A percentile compares a stretch with the other conserved stretches of the same genome.
These are phyloP conservation scores for Aspergillus calidoustus DNA, from an alignment of 2,329 filamentous ascomycete genomes.

Conservation along the genomic window DNA sequence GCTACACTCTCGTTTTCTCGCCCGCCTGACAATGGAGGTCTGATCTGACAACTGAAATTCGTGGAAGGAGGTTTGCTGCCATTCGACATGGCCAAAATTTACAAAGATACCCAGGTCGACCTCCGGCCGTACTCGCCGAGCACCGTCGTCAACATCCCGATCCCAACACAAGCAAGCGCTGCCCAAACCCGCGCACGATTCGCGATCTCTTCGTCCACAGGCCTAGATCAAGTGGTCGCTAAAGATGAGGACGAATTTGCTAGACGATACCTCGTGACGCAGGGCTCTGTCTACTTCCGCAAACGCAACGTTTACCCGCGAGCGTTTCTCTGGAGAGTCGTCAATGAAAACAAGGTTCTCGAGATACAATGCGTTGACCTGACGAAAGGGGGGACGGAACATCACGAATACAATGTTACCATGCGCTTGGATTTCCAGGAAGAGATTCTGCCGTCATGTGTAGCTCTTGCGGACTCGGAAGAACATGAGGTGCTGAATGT, in stretches of 20 bases:
- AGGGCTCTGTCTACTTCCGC: constrained; percentile 85
- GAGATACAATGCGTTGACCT: constrained; percentile 85
- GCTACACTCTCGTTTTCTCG: constrained; percentile 21
- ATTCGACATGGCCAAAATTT: constrained; percentile 69
- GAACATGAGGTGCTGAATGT: constrained; percentile 78
- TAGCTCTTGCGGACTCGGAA: constrained; percentile 79
- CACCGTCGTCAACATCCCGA: constrained; percentile 71
- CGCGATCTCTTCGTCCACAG: constrained; percentile 50
- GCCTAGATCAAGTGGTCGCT: constrained; percentile 46
- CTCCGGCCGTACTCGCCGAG: constrained; percentile 73
- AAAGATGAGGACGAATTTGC: constrained; percentile 73
- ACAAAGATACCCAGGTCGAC: constrained; percentile 85
- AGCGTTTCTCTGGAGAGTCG: constrained; percentile 87
- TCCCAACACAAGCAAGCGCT: constrained; percentile 58
- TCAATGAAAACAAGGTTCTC: constrained; percentile 78
- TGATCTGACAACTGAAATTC: constrained; percentile 31
- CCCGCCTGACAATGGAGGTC: constrained; percentile 37
- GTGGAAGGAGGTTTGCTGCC: constrained; percentile 27
- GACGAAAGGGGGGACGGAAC: constrained; percentile 66
- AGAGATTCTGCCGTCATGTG: constrained; percentile 73
- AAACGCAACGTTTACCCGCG: constrained; percentile 75
- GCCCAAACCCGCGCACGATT: constrained; percentile 52
- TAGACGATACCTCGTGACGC: constrained; percentile 71
- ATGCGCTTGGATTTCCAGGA: constrained; percentile 78
- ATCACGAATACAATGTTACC: constrained; percentile 71